Evolutionary conservation across 139 green algal species (phyloP).

Genomic region (Ulvella scutata): DNA sequence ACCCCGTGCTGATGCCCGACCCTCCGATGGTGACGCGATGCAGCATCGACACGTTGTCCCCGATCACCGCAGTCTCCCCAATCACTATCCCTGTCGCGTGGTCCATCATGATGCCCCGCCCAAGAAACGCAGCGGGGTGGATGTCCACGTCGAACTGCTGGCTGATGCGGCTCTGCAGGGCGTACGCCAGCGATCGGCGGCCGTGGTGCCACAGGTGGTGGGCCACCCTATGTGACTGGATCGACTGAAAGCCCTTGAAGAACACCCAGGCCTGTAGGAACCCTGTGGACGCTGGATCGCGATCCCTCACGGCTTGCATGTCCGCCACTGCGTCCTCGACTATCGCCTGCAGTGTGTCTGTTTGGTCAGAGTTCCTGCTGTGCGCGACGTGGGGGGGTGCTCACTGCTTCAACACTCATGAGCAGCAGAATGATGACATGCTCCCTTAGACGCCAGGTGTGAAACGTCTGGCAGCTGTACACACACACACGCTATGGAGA

Average conservation of each 20-base stretch:
- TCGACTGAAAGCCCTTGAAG: constrained; percentile 90
- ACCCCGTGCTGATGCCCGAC: constrained; percentile 53
- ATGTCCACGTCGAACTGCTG: constrained; percentile 88
- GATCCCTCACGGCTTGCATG: constrained; percentile 42
- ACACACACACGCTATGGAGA: no score
- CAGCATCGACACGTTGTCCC: constrained; percentile 75
- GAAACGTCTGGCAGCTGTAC: not conserved
- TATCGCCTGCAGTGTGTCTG: not conserved
- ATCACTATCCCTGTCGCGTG: constrained; percentile 90
- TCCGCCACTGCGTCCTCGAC: constrained; percentile 34
- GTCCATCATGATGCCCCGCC: constrained; percentile 85
- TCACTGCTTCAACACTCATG: constrained; percentile 15
- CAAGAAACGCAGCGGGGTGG: constrained; percentile 86
- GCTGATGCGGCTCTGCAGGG: constrained; percentile 31
- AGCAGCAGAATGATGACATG: constrained; percentile 13
- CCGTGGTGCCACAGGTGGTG: constrained; percentile 71
- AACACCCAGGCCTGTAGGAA: constrained; percentile 67
- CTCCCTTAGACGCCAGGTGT: not conserved
- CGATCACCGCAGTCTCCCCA: constrained; percentile 76
- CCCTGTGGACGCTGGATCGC: constrained; percentile 51
- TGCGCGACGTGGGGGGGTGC: no score
- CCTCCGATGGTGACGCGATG: constrained; percentile 85
- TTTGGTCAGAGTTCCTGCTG: no score
- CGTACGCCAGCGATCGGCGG: constrained; percentile 60
- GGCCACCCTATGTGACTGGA: constrained; percentile 83